phyloP scores from a whole-genome alignment of 73 alveolate species.

The Tetrahymena borealis region DNA sequence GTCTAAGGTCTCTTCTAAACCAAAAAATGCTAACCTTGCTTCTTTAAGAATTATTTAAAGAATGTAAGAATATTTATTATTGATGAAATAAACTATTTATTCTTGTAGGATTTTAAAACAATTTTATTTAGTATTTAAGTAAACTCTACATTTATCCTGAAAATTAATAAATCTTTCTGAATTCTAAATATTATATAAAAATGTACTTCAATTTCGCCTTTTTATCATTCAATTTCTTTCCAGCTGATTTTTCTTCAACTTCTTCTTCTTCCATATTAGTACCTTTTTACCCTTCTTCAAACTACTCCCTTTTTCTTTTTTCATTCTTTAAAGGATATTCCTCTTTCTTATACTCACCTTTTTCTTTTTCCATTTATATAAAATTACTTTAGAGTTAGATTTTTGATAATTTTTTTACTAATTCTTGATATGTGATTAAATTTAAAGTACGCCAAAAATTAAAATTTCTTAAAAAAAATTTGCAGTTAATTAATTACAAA shows the following conservation, averaged over 20 bases:
- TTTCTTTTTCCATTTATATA: neutral
- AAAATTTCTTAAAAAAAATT: too few relatives aligned
- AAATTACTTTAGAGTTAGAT: too few relatives aligned
- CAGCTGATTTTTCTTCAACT: neutral
- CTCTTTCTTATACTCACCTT: neutral
- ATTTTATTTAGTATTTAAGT: neutral
- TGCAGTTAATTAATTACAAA: too few relatives aligned
- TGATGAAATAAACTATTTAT: neutral
- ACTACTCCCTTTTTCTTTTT: neutral
- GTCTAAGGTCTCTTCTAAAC: slow-evolving; percentile 8
- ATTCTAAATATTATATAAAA: neutral
- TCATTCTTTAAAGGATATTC: neutral
- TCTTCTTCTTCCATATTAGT: neutral
- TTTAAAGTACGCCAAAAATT: too few relatives aligned
- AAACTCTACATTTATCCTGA: neutral
- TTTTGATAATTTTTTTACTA: too few relatives aligned
- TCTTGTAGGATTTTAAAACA: too few relatives aligned
- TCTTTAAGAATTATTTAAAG: neutral
- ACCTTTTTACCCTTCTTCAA: neutral
- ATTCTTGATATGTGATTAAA: too few relatives aligned
- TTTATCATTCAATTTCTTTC: neutral
- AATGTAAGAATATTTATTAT: neutral
- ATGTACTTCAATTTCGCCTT: neutral
- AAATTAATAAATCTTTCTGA: neutral
- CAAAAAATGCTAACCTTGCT: slow-evolving; percentile 5